These are phyloP conservation scores for Kokia cookei DNA, from an alignment of 441 rosid species.

Conservation along the genomic window DNA sequence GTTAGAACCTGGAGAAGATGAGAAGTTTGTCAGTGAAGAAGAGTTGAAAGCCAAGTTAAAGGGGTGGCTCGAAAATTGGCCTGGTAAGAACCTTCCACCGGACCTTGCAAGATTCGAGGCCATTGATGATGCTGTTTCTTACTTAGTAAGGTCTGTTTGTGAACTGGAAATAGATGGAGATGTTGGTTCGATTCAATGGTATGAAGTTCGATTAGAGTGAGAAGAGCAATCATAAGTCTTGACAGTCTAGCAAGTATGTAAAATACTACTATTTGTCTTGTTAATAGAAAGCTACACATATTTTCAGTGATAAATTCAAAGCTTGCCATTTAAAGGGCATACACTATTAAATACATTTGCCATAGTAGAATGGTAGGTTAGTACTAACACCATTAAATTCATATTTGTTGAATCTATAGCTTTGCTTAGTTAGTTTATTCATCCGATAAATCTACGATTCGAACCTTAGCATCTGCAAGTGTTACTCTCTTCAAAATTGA, in stretches of 20 bases:
- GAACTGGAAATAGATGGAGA: slow-evolving; percentile 81
- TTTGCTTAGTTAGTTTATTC: not conserved
- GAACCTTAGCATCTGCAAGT: no score
- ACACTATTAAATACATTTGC: not conserved
- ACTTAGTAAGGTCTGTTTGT: slow-evolving; percentile 58
- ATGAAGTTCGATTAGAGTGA: slow-evolving; percentile 71
- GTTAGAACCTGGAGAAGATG: slow-evolving; percentile 73
- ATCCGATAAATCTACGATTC: no score
- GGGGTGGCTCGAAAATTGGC: slow-evolving; percentile 73
- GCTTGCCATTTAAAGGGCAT: not conserved
- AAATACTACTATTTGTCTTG: not conserved
- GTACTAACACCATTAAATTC: not conserved
- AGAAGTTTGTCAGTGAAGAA: slow-evolving; percentile 65
- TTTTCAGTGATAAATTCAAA: not conserved
- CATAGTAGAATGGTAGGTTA: not conserved
- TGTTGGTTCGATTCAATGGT: slow-evolving; percentile 84
- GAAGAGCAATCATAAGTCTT: not conserved
- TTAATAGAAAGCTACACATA: not conserved
- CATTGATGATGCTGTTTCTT: slow-evolving; percentile 65
- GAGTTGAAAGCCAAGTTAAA: slow-evolving; percentile 58
- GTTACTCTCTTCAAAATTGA: no score
- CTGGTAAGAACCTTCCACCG: slow-evolving; percentile 42
- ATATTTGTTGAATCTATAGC: not conserved
- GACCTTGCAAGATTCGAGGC: slow-evolving; percentile 64
- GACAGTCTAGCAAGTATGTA: not conserved